Evolutionary conservation across 169 alveolate species (phyloP).

Genomic region (Plasmodium yoelii): DNA sequence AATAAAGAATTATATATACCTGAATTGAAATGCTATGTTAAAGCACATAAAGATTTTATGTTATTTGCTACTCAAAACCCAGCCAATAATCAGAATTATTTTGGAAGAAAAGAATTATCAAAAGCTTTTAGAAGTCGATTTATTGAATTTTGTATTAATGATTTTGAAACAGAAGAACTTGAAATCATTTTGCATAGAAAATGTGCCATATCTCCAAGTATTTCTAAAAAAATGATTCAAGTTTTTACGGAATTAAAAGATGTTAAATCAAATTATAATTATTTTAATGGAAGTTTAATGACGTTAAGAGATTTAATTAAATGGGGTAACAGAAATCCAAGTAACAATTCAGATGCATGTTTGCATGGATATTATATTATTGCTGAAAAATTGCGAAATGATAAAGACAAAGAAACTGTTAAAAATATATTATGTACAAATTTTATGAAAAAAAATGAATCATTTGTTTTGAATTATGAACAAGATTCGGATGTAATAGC

Average conservation of each 20-base stretch:
- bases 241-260: constrained; percentile 93
- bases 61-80: constrained; percentile 99
- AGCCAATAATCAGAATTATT: constrained; percentile 95
- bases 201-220: constrained; percentile 95
- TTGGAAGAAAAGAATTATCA: constrained; percentile 98
- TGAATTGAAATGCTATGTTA: constrained; percentile 95
- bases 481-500: constrained; percentile 16
- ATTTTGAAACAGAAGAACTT: constrained; percentile 94
- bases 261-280: constrained; percentile 88
- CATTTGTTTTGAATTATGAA: constrained; percentile 16
- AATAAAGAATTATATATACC: constrained; percentile 98
- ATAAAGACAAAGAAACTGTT: constrained; percentile 89
- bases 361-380: constrained; percentile 94
- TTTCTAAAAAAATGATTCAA: constrained; percentile 93
- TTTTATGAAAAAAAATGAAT: constrained; percentile 24
- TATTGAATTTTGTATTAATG: constrained; percentile 94
- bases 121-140: constrained; percentile 99
- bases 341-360: constrained; percentile 87
- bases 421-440: constrained; percentile 84
- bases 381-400: constrained; percentile 95
- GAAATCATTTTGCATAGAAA: constrained; percentile 93
- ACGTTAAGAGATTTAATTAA: constrained; percentile 99
- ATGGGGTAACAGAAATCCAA: constrained; percentile 96
- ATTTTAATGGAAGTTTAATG: constrained; percentile 87
- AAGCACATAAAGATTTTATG: constrained; percentile 98